Evolutionary conservation across 1,284 basidiomycete species (phyloP), one percentile per base, ranked within the genome.

Genomic region (Ganoderma leucocontextum): DNA sequence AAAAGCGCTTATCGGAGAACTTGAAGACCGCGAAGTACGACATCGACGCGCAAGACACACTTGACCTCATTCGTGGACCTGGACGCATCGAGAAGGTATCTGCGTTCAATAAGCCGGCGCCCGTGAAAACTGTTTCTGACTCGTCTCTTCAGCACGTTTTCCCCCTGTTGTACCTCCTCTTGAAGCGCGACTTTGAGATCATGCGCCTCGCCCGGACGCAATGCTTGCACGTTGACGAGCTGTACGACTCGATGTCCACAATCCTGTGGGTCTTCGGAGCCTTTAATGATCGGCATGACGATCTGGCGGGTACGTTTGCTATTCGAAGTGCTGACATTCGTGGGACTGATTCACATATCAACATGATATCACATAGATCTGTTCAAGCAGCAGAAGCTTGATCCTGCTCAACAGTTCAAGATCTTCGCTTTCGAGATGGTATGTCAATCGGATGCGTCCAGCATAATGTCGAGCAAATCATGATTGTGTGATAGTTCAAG

Each of bases 21-120:
- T 72, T 81, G 35, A 67, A 78, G 39, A 64, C 66, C 1, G 70
- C 75, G n/a, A 70, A 72, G 12, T 77, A 75, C 65, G 70, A 74
- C 39, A 61, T 79, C 25, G 77, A 78, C 61, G 75, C 73, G 7
- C 39, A 70, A 12, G 74, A 75, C 60, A 78, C 75, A 2, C 66
- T 78, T 1, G 65, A 67, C 5, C 62, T 76, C 10, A 70, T 77
- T 36, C 70, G 71, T 6, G 76, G 77, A 4, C 72, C 68, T 2
- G 68, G 69, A 10, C 67, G 73, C 15, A 63, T 78, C 3, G 77
- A 78, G 52, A 72, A 72, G 62, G 75, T 75, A 36, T 68, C 57
- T 7, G 7, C 3, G 0, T 17, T 25, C 2, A 12, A 58, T 38
- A 19, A 29, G n/a, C 9, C 29, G 4, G 13, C 41, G 10, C 0